Conservation (phyloP, 2,329 filamentous ascomycete species). For the Neophaeococcomyces mojaviensis region DNA sequence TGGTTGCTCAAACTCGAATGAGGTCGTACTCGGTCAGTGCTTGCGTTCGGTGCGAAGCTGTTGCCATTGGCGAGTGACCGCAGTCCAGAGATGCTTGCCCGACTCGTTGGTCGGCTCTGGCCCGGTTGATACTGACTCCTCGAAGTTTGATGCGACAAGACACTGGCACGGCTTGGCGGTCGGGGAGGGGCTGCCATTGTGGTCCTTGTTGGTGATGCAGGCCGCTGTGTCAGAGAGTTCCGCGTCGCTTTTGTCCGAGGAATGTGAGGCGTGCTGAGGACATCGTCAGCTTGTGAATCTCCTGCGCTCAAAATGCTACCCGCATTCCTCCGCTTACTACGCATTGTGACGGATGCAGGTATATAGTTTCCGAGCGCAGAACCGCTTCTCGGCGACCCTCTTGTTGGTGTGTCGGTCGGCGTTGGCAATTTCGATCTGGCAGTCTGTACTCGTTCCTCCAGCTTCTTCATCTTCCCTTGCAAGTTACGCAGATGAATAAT, state of each 20-base stretch:
- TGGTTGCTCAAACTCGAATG: conserved; percentile 21
- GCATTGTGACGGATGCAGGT: conserved; percentile 51
- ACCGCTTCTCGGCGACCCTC: conserved; percentile 63
- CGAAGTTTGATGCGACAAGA: conserved; percentile 16
- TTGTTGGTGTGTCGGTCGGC: conserved; percentile 68
- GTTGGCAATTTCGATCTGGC: conserved; percentile 86
- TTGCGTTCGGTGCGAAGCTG: conserved; percentile 20
- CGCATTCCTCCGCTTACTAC: conserved; percentile 61
- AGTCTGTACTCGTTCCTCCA: conserved; percentile 87
- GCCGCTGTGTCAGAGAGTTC: conserved; percentile 51
- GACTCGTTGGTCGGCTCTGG: conserved; percentile 21
- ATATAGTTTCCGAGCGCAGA: conserved; percentile 43
- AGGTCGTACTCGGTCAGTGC: conserved; percentile 23
- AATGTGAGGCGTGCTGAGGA: conserved; percentile 17
- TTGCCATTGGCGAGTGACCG: conserved; percentile 15
- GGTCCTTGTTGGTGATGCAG: conserved; percentile 26
- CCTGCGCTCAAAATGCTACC: conserved; percentile 40
- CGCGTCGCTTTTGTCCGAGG: conserved; percentile 40
- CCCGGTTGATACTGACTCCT: conserved; percentile 13
- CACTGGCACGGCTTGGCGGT: conserved; percentile 23
- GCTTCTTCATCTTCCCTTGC: conserved; percentile 92
- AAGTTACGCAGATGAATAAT: conserved; percentile 88
- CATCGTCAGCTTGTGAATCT: conserved; percentile 31
- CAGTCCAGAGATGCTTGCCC: conserved; percentile 18
- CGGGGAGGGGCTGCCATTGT: conserved; percentile 21